Evolutionary conservation across 148 eudicot genomes (phyloP).

Genomic region (Spergularia bocconei): DNA sequence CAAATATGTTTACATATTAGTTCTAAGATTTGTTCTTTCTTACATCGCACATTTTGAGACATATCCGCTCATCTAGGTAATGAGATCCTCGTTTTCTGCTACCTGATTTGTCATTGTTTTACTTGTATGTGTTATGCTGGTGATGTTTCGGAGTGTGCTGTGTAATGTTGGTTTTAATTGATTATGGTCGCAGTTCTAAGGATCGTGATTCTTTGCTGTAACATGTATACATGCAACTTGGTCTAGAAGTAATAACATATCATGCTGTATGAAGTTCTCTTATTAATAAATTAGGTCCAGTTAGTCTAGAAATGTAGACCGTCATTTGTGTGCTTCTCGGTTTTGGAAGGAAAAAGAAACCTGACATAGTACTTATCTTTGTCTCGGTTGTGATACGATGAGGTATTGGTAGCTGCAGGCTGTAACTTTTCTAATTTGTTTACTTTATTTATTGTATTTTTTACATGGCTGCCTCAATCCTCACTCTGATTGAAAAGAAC

Average conservation of each 20-base stretch:
- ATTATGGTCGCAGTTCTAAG: background rate
- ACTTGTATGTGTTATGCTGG: background rate
- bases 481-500: too few species aligned
- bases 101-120: background rate
- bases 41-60: too few species aligned
- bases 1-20: background rate
- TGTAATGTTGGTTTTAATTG: background rate
- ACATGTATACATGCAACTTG: too few species aligned
- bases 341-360: background rate
- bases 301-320: background rate
- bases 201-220: background rate
- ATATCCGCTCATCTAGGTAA: background rate
- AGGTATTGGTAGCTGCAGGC: background rate
- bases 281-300: background rate
- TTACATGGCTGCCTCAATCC: background rate
- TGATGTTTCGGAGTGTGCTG: background rate
- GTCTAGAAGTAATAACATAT: too few species aligned
- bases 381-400: background rate
- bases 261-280: too few species aligned
- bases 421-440: too few species aligned
- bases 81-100: background rate
- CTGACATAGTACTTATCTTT: background rate
- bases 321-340: background rate
- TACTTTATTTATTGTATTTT: background rate
- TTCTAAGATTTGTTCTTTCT: background rate